These are phyloP conservation scores for Entomortierella lignicola DNA, from an alignment of 192 early-diverging fungal genomes.

Conservation along the genomic window DNA sequence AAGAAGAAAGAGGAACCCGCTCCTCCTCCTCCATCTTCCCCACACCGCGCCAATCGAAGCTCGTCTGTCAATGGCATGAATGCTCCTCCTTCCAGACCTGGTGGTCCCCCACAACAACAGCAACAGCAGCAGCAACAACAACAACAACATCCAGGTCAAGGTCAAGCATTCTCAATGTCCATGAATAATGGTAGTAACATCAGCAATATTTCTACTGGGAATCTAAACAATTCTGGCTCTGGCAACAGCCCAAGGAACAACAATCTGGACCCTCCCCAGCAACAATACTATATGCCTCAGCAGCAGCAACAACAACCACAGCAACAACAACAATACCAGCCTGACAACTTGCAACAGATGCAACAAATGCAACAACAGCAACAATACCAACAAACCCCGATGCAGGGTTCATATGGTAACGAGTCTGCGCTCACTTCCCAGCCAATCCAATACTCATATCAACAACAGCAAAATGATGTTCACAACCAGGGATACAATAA, in stretches of 20 bases:
- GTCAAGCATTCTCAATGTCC: conserved; percentile 18
- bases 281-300: conserved; percentile 4
- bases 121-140: conserved; percentile 19
- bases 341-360: not conserved
- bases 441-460: conserved; percentile 16
- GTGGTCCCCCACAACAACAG: conserved; percentile 14
- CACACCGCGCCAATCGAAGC: conserved; percentile 18
- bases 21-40: conserved; percentile 9
- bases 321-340: conserved; percentile 17
- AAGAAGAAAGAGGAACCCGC: conserved; percentile 23
- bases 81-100: conserved; percentile 18
- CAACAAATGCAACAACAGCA: conserved; percentile 3
- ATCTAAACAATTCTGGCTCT: conserved; percentile 4
- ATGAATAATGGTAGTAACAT: conserved; percentile 28
- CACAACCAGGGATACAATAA: conserved; percentile 5
- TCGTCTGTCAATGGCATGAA: conserved; percentile 24
- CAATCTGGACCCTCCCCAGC: conserved; percentile 13
- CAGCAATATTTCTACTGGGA: conserved; percentile 18
- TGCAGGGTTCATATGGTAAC: conserved; percentile 22
- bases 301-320: conserved; percentile 25
- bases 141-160: conserved; percentile 14
- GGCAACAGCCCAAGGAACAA: conserved; percentile 35
- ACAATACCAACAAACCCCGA: no score
- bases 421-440: conserved; percentile 28
- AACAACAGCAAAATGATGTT: conserved; percentile 10